Evolutionary conservation across 192 early-diverging fungal genomes (phyloP).

Genomic region (Podila epicladia): DNA sequence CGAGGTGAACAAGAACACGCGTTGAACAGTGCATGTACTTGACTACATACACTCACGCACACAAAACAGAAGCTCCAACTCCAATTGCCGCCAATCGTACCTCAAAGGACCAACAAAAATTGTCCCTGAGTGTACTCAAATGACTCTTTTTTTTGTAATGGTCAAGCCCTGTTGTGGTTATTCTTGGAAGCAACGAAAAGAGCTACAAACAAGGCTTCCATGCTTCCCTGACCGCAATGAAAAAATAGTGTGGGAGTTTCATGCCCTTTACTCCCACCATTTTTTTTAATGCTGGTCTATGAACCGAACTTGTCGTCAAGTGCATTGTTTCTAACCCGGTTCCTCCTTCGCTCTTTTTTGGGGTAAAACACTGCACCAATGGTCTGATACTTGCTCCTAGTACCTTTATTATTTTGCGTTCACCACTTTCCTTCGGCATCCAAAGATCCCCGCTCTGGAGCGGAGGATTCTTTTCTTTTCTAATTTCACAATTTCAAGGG

Average conservation of each 20-base stretch:
- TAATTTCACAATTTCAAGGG: too few relatives aligned
- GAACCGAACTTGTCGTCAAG: too few relatives aligned
- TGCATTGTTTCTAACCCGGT: too few relatives aligned
- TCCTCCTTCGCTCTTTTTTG: too few relatives aligned
- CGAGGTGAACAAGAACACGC: too few relatives aligned
- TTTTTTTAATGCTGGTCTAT: too few relatives aligned
- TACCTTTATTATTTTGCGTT: background rate
- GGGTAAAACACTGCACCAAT: too few relatives aligned
- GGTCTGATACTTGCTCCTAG: background rate
- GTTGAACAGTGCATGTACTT: background rate
- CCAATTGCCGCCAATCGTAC: background rate
- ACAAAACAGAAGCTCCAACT: background rate
- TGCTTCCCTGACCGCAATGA: too few relatives aligned
- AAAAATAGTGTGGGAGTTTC: too few relatives aligned
- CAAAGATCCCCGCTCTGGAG: background rate
- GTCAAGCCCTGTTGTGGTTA: background rate
- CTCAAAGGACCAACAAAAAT: background rate
- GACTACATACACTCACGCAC: background rate
- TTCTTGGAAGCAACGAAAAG: too few relatives aligned
- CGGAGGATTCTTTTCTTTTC: constrained; percentile 1
- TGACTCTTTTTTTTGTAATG: background rate
- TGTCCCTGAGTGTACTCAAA: background rate
- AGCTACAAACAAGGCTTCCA: too few relatives aligned
- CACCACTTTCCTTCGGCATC: background rate
- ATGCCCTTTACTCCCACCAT: too few relatives aligned